Evolutionary conservation across 2,329 filamentous ascomycete genomes (phyloP).

Genomic region (Penicillium sp.): DNA sequence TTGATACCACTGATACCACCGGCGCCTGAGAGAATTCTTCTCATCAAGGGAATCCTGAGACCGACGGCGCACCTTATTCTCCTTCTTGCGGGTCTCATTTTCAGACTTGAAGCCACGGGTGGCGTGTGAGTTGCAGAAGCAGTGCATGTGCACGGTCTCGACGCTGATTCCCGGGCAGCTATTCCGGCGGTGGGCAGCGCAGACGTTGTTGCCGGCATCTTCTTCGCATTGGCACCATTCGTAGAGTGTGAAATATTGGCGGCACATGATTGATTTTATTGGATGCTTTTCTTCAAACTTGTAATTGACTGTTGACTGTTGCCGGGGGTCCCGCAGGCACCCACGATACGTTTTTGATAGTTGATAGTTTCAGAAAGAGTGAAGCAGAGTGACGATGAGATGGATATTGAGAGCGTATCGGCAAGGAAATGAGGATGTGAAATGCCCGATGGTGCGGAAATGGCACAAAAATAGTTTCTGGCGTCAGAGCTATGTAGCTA

Average conservation of each 20-base stretch:
- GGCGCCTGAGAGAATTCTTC: slow-evolving; percentile 23
- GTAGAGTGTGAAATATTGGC: slow-evolving; percentile 38
- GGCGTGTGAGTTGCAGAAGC: slow-evolving; percentile 39
- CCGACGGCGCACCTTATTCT: slow-evolving; percentile 20
- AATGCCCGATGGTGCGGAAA: neutral
- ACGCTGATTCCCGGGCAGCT: slow-evolving; percentile 32
- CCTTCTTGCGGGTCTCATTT: slow-evolving; percentile 29
- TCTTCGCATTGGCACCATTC: slow-evolving; percentile 42
- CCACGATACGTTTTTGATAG: neutral
- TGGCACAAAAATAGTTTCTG: neutral
- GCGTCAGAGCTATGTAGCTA: neutral
- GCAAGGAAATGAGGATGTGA: neutral
- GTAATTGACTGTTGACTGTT: neutral
- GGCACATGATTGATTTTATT: slow-evolving; percentile 30
- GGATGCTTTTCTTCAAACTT: neutral
- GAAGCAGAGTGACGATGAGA: neutral
- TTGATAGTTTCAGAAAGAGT: neutral
- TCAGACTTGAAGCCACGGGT: slow-evolving; percentile 33
- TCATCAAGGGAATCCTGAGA: slow-evolving; percentile 26
- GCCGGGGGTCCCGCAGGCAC: neutral
- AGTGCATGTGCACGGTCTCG: slow-evolving; percentile 41
- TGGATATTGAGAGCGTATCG: neutral
- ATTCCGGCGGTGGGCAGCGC: slow-evolving; percentile 27
- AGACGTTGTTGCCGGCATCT: slow-evolving; percentile 33
- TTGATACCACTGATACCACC: slow-evolving; percentile 33